Evolutionary conservation across 768 basidiomycete genomes (phyloP), one percentile per base, ranked within the genome.

Genomic region (Hygrocybe punicea): DNA sequence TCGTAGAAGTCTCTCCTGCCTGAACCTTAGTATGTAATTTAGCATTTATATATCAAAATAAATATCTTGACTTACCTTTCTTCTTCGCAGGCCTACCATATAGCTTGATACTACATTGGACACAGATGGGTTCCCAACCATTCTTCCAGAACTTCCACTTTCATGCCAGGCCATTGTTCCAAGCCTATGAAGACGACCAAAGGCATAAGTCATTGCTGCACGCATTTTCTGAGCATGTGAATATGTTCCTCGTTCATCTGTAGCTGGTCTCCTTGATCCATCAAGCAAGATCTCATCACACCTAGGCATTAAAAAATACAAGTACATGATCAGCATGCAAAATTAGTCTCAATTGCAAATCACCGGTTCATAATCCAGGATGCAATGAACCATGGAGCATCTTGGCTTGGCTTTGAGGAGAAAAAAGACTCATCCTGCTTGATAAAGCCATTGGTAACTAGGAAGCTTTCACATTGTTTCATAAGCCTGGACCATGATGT

Each of bases 81-180:
- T 29, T 10, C 60, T 58, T 3, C 60, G 36, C 4, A 72, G 52
- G 47, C 63, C 69, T 1, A 69, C 39, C 70, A 73, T 71, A 33
- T 68, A 73, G 0, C 44, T 58, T 1, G 68, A 67, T 0, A 73
- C 67, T 6, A 45, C 14, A 24, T 63, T 56, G 4, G 67, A 72
- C 2, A 68, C 53, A 0, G 69, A 72, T 17, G 69, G 71, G 48
- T 73, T 72, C 1, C 72, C 68, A 6, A 59, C 10, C 67, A 64
- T 65, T 39, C 55, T 52, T 2, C 65, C 65, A 17, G 39, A 61
- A 6, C 58, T 35, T 45, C 70, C 64, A 33, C 62, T 63, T 24
- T 59, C 51, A 34, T 71, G 67, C 73, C 73, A 75, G 7, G 64
- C 58, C n/a, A 65, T 42, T 6, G 57, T 60, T 14, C 71, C 65